Base-by-base conservation (phyloP, 352 stramenopile genomes). In the Pythium plurisporium region DNA sequence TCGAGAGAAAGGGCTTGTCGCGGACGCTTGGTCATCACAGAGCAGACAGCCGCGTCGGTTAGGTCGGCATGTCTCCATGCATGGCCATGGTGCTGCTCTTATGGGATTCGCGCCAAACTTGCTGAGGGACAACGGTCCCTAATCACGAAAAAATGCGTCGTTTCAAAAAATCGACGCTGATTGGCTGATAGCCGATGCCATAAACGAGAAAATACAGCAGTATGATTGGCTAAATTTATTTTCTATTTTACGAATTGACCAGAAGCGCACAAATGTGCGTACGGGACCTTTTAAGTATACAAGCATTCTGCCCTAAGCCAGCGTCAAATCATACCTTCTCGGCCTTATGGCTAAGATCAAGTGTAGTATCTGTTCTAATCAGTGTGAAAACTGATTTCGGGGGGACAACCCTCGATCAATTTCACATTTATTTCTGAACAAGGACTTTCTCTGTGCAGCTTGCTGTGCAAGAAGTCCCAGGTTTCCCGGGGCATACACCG, bases 301-400 rank as follows among this genome's bases (percentile, higher is more conserved):
- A 34, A 22, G 0, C 4, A 27, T 31, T 30, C 5, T 5, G 12
- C n/a, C 14, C 14, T 31, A 37, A 14, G 7, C 4, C 27, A 31
- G 22, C 11, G 7, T 12, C 19, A 62, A 50, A 64, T 74, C 69
- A 84, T 86, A 86, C 76, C 74, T 90, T 89, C 82, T 90, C 80
- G 79, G 83, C 83, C 76, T 91, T 82, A 82, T 90, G 79, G 81
- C 79, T 91, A 89, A 88, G 79, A 89, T 91, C 81, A 91, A 91
- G 81, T 91, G 81, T 90, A 90, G 81, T 91, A 91, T 91, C 82
- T 94, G 84, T 94, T 94, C 84, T 94, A 89, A 91, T 91, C 83
- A 94, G 79, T 89, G 80, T 91, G 83, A 91, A 89, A 91, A 91
- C 81, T 91, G 80, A 86, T 89, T 89, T 87, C 67, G 61, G 55